Evolutionary conservation across 2,329 filamentous ascomycete genomes (phyloP).

Genomic region (Albophoma yamanashiensis): DNA sequence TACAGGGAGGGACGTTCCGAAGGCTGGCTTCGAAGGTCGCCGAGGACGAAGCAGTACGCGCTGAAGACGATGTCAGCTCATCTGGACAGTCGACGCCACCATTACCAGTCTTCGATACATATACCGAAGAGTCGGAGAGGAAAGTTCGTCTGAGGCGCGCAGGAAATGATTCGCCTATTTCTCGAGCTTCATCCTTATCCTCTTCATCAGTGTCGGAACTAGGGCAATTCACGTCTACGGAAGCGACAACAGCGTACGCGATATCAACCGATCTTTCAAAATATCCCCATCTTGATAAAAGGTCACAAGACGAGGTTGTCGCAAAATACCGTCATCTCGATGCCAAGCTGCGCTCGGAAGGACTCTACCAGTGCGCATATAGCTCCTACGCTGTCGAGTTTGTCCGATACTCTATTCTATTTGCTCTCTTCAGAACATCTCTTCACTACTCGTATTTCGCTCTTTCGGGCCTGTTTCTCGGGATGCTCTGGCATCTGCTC

Average conservation of each 20-base stretch:
- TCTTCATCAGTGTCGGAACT: neutral
- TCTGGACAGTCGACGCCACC: constrained; percentile 19
- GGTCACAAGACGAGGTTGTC: constrained; percentile 47
- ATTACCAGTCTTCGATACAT: neutral
- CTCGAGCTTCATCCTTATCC: neutral
- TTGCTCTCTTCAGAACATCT: constrained; percentile 31
- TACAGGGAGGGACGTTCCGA: constrained; percentile 77
- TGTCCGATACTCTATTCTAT: constrained; percentile 57
- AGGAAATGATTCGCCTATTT: neutral
- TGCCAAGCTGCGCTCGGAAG: constrained; percentile 58
- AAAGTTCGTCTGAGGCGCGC: neutral
- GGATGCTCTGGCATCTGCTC: constrained; percentile 86
- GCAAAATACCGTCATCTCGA: constrained; percentile 71
- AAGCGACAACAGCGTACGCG: constrained; percentile 48
- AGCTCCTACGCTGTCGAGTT: constrained; percentile 63
- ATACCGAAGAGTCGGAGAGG: neutral
- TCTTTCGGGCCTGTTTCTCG: constrained; percentile 63
- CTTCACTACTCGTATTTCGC: constrained; percentile 56
- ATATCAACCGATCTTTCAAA: neutral
- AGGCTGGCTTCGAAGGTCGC: constrained; percentile 20
- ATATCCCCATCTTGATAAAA: constrained; percentile 45
- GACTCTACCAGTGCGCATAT: constrained; percentile 73
- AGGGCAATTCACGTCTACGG: constrained; percentile 25
- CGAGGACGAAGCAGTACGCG: neutral
- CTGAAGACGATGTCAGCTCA: neutral